Conservation (phyloP, 345 rosid genomes). For the Arabidopsis suecica region DNA sequence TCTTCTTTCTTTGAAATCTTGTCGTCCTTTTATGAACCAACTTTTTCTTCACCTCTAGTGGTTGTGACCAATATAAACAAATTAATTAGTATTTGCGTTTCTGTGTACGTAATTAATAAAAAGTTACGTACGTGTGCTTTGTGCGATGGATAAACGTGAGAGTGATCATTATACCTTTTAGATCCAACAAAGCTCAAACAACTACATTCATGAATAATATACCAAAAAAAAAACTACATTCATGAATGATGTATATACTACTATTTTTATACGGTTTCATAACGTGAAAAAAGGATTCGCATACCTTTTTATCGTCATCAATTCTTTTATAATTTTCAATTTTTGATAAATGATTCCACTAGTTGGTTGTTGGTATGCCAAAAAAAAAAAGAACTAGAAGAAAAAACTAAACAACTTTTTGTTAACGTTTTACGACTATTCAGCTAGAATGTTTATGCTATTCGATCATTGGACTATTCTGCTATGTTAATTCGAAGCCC, state of each 20-base stretch:
- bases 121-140: slow-evolving; percentile 36
- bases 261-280: not conserved
- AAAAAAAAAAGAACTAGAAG: not conserved
- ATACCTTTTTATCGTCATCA: too few relatives aligned
- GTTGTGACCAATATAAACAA: not conserved
- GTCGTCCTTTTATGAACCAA: slow-evolving; percentile 40
- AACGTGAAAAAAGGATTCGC: not conserved
- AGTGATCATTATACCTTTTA: slow-evolving; percentile 34
- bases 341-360: not conserved
- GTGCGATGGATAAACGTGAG: slow-evolving; percentile 38
- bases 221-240: not conserved
- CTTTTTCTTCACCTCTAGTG: slow-evolving; percentile 37
- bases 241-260: not conserved
- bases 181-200: not conserved
- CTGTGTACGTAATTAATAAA: slow-evolving; percentile 2
- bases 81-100: not conserved
- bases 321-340: too few relatives aligned
- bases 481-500: not conserved
- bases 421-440: not conserved
- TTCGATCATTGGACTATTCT: not conserved
- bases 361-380: not conserved
- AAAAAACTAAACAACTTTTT: not conserved
- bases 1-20: slow-evolving; percentile 34
- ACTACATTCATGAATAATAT: not conserved
- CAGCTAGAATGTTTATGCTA: not conserved